These are phyloP conservation scores for Eimeria necatrix DNA, from an alignment of 169 alveolate genomes.

Conservation along the genomic window DNA sequence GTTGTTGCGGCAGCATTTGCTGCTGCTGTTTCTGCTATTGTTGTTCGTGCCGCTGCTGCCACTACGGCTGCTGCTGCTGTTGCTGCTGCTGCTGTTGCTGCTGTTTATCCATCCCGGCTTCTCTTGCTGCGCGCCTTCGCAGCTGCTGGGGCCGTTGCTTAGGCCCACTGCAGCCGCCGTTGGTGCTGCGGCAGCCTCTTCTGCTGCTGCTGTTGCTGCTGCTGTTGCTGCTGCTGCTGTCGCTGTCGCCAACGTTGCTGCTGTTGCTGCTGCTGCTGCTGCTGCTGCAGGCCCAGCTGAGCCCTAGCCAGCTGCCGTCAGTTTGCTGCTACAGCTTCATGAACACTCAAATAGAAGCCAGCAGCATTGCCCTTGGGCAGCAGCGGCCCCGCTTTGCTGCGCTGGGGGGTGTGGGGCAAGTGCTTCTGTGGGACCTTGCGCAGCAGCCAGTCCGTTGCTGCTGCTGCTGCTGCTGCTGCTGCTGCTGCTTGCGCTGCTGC, in stretches of 20 bases:
- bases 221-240: background rate
- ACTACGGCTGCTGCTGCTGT: no score
- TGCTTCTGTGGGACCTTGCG: constrained; percentile 62
- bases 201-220: background rate
- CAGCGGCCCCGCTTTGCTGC: constrained; percentile 1
- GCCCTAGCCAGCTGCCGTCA: constrained; percentile 56
- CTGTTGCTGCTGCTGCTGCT: background rate
- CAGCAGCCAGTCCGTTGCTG: constrained; percentile 41
- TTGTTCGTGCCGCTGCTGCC: no score
- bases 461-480: constrained; percentile 22
- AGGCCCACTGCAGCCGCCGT: background rate
- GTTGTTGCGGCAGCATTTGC: background rate
- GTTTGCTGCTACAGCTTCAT: constrained; percentile 50
- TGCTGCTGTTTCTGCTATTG: background rate
- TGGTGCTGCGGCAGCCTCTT: background rate
- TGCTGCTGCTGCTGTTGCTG: no score
- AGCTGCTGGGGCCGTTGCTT: no score
- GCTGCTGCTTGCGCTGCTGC: background rate
- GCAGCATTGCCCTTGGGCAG: constrained; percentile 23
- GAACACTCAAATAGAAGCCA: constrained; percentile 14
- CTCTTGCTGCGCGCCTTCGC: no score
- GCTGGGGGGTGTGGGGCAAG: constrained; percentile 64
- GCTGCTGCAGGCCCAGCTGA: constrained; percentile 42
- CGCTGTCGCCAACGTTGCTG: background rate
- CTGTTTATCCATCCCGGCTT: no score